Evolutionary conservation across 1,284 basidiomycete genomes (phyloP).

Genomic region (Rhizopogon hawkerae): DNA sequence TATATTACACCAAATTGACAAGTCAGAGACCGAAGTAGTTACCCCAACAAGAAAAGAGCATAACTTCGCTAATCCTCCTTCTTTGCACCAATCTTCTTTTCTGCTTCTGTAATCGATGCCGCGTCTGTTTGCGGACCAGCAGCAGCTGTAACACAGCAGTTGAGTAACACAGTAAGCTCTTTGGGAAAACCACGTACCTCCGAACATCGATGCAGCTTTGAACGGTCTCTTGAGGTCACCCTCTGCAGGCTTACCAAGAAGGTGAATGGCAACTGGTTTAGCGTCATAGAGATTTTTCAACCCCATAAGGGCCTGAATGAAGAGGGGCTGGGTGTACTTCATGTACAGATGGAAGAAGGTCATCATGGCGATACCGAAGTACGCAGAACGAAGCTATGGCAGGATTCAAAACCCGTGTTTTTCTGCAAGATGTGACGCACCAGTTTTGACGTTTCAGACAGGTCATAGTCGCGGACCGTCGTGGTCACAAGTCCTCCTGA

Average conservation of each 20-base stretch:
- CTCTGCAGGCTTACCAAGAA: conserved; percentile 69
- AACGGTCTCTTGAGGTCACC: conserved; percentile 91
- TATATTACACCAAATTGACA: neutral
- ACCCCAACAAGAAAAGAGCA: conserved; percentile 12
- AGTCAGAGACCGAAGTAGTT: conserved; percentile 9
- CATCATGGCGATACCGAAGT: conserved; percentile 84
- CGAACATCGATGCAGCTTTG: conserved; percentile 71
- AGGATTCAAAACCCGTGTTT: neutral
- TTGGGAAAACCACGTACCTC: conserved; percentile 37
- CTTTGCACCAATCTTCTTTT: conserved; percentile 71
- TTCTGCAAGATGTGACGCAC: conserved; percentile 36
- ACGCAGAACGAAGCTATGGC: conserved; percentile 57
- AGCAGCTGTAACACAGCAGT: conserved; percentile 25
- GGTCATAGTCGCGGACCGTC: conserved; percentile 90
- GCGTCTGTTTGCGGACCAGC: conserved; percentile 72
- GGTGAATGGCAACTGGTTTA: conserved; percentile 71
- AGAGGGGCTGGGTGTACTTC: conserved; percentile 86
- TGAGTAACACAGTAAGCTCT: neutral
- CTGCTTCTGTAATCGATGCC: conserved; percentile 79
- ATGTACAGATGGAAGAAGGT: conserved; percentile 81
- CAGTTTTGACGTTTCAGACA: conserved; percentile 80
- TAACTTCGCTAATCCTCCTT: conserved; percentile 58
- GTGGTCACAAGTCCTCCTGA: conserved; percentile 82
- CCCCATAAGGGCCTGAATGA: conserved; percentile 87
- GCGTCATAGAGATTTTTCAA: conserved; percentile 82